phyloP scores from a whole-genome alignment of 208 protist species.

The Trichomonas gallinae region DNA sequence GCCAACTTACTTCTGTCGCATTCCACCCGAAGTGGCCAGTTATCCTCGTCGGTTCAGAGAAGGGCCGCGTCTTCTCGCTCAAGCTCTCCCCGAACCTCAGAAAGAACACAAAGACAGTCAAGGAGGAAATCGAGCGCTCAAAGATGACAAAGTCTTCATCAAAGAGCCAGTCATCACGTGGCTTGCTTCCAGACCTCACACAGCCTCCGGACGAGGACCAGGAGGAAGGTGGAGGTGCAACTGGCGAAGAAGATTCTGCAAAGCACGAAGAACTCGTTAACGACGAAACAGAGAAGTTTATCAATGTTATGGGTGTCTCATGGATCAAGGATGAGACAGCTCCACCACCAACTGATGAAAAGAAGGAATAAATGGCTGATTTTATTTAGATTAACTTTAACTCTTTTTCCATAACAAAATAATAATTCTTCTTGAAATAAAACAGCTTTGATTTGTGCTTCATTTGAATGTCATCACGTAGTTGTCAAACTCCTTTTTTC shows the following conservation, averaged over 20 bases:
- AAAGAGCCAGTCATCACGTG: background rate
- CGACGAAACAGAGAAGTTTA: background rate
- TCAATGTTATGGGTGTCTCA: background rate
- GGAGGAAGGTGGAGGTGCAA: background rate
- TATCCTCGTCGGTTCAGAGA: background rate
- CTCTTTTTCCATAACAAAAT: too few species aligned
- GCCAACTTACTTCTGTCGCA: background rate
- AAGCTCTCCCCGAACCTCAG: background rate
- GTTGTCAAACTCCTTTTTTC: too few species aligned
- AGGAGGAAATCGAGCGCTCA: background rate
- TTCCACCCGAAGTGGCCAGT: conserved; percentile 6
- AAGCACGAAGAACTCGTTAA: background rate
- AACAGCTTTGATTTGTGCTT: too few species aligned
- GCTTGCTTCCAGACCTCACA: background rate
- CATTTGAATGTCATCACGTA: too few species aligned
- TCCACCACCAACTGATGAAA: background rate
- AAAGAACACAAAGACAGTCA: background rate
- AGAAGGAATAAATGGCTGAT: background rate
- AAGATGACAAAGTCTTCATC: background rate
- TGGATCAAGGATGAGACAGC: background rate
- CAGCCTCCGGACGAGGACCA: background rate
- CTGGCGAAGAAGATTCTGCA: background rate
- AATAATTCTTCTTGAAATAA: too few species aligned
- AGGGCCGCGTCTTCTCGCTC: background rate
- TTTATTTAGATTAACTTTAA: too few species aligned